These are phyloP conservation scores for Yamadazyma membranifaciens DNA, from an alignment of 1,139 yeast species.

Conservation along the genomic window DNA sequence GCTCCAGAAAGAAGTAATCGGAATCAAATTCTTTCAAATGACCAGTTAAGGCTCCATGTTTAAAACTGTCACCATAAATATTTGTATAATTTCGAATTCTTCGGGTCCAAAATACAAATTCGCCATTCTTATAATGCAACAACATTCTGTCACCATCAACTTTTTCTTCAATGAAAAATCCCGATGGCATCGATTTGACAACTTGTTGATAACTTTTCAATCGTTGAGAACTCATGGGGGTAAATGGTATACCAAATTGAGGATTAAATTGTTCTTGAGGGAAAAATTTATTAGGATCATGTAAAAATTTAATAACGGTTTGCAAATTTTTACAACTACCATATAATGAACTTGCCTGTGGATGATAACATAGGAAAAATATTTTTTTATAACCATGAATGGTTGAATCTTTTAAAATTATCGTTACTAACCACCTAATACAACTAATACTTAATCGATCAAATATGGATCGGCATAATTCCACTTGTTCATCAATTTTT, in stretches of 20 bases:
- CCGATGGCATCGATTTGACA: slow-evolving; percentile 28
- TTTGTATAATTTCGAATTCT: slow-evolving; percentile 71
- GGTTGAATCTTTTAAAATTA: slow-evolving; percentile 55
- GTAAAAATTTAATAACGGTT: slow-evolving; percentile 58
- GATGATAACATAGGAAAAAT: slow-evolving; percentile 41
- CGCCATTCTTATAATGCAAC: slow-evolving; percentile 51
- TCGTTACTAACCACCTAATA: slow-evolving; percentile 66
- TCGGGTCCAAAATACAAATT: slow-evolving; percentile 64
- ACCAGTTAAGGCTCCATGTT: slow-evolving; percentile 62
- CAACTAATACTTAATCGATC: slow-evolving; percentile 62
- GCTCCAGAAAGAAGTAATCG: background rate
- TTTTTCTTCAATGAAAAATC: slow-evolving; percentile 80
- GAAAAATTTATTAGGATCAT: slow-evolving; percentile 44
- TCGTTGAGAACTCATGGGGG: slow-evolving; percentile 69
- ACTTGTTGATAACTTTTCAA: slow-evolving; percentile 49
- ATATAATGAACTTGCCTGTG: slow-evolving; percentile 66
- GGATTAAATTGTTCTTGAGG: slow-evolving; percentile 43
- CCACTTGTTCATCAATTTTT: slow-evolving; percentile 33
- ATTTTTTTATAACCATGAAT: slow-evolving; percentile 17
- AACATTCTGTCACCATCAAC: slow-evolving; percentile 91
- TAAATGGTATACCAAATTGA: slow-evolving; percentile 54
- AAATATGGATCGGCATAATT: slow-evolving; percentile 48
- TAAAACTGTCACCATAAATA: slow-evolving; percentile 64
- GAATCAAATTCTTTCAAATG: slow-evolving; percentile 26
- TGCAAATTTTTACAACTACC: slow-evolving; percentile 68